Base-by-base conservation (phyloP, 1,284 basidiomycete species). In the Cryptococcus sp. region DNA sequence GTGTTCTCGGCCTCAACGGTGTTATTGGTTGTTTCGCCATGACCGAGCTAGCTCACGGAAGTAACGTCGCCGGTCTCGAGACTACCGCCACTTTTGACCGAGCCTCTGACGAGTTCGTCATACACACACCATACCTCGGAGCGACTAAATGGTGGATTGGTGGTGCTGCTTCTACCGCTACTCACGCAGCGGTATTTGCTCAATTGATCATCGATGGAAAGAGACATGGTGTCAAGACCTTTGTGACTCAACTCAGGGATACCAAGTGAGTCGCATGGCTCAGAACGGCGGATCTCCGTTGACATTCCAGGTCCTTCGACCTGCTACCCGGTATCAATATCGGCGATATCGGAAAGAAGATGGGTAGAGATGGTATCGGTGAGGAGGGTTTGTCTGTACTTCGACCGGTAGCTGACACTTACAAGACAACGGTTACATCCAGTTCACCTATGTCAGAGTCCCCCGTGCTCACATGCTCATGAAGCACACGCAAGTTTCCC, bases 91-190 rank as follows among this genome's bases (percentile, higher is more conserved):
- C 81, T 2, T 82, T 83, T 55, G 82, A 83, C 67, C 68, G 68
- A 30, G 62, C 69, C 50, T 72, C 79, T 3, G 82, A 83, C 71
- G 80, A 83, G 66, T 83, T 82, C 52, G 68, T 83, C 50, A 80
- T 83, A 53, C 81, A 83, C 68, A 83, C 82, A 2, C 79, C 80
- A 14, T 75, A 76, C 62, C 67, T 80, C 43, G 74, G 74, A n/a
- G 80, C 80, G 4, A 81, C 80, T 10, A 81, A 81, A 66, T 81
- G 80, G 80, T 81, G 80, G 80, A 83, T 83, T 62, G 82, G 82
- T 49, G 81, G 81, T 50, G 82, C 82, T 1, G 82, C 82, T 3
- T 79, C 79, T 54, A 81, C 81, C 2, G 81, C 81, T 4, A 83
- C 82, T 4, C 82, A 83, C 70, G 79, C 80, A 58, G 78, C 81